A percentile compares a stretch with the other conserved stretches of the same genome.
Conservation (phyloP, 371 early-diverging fungal species). For the Zychaea mexicana region DNA sequence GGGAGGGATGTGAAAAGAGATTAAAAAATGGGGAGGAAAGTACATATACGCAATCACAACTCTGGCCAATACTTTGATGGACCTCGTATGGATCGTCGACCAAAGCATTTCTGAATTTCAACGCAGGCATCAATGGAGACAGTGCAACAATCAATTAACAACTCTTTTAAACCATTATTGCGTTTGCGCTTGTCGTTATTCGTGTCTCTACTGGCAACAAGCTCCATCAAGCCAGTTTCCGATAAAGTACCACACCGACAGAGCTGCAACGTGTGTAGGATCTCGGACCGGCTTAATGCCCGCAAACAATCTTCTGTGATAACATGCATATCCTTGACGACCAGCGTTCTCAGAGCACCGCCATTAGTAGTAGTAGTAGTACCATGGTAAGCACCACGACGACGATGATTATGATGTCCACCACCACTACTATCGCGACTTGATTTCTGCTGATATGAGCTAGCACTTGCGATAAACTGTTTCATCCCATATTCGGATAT, state of each 20-base stretch:
- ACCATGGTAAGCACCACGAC: too few relatives aligned
- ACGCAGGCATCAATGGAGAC: neutral
- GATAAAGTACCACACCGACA: neutral
- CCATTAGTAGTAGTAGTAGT: too few relatives aligned
- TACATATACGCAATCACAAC: too few relatives aligned
- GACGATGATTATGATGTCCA: too few relatives aligned
- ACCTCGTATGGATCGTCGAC: neutral
- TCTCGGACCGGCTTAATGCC: neutral
- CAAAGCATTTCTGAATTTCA: neutral
- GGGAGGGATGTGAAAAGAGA: too few relatives aligned
- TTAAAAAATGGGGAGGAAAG: too few relatives aligned
- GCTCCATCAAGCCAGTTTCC: neutral
- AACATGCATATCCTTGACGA: slow-evolving; percentile 1
- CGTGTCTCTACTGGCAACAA: neutral
- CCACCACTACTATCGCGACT: neutral
- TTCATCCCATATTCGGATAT: neutral
- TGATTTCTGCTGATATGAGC: neutral
- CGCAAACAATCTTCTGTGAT: neutral
- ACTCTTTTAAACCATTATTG: neutral
- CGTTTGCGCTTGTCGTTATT: neutral
- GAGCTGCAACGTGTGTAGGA: neutral
- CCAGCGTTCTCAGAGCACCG: neutral
- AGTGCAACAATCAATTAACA: neutral
- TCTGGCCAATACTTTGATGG: neutral
- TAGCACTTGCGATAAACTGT: neutral